Evolutionary conservation across 2,329 filamentous ascomycete species (phyloP).

Genomic region (Neurospora sp.): DNA sequence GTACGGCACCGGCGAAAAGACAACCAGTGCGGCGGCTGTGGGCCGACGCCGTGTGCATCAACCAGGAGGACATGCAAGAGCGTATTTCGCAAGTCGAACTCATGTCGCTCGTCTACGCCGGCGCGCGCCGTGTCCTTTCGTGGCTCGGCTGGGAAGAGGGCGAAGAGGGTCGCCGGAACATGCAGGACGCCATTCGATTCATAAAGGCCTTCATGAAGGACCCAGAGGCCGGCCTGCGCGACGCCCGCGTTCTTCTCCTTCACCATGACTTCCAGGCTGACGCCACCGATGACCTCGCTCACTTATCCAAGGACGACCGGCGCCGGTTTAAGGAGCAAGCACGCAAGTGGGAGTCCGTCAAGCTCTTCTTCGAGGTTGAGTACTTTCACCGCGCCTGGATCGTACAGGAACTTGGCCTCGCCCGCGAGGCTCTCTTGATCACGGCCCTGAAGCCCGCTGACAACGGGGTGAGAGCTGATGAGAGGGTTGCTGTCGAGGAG

Average conservation of each 20-base stretch:
- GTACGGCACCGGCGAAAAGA: background rate
- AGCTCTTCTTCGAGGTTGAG: conserved; percentile 8
- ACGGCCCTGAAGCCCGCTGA: conserved; percentile 5
- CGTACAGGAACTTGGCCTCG: conserved; percentile 16
- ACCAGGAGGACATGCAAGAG: conserved; percentile 13
- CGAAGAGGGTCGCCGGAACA: conserved; percentile 6
- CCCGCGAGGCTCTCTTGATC: conserved; percentile 9
- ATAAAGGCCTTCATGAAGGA: conserved; percentile 10
- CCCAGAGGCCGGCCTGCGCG: conserved; percentile 5
- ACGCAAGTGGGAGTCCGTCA: conserved; percentile 8
- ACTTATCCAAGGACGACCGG: conserved; percentile 4
- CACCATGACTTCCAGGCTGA: background rate
- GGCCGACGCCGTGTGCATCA: conserved; percentile 19
- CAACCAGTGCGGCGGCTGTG: conserved; percentile 11
- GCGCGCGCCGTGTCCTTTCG: conserved; percentile 9
- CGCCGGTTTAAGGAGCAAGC: conserved; percentile 8
- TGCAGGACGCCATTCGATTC: conserved; percentile 10
- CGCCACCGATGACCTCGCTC: conserved; percentile 1
- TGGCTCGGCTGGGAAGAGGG: conserved; percentile 14
- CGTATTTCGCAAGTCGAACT: conserved; percentile 13
- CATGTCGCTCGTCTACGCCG: conserved; percentile 13
- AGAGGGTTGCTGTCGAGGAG: background rate
- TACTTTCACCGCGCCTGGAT: conserved; percentile 17
- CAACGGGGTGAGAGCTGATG: background rate
- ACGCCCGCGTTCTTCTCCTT: conserved; percentile 9